Percentiles rank a stretch among this genome's conserved stretches.
Conservation (phyloP, 129 eudicot species). For the Saussurea involucrata region DNA sequence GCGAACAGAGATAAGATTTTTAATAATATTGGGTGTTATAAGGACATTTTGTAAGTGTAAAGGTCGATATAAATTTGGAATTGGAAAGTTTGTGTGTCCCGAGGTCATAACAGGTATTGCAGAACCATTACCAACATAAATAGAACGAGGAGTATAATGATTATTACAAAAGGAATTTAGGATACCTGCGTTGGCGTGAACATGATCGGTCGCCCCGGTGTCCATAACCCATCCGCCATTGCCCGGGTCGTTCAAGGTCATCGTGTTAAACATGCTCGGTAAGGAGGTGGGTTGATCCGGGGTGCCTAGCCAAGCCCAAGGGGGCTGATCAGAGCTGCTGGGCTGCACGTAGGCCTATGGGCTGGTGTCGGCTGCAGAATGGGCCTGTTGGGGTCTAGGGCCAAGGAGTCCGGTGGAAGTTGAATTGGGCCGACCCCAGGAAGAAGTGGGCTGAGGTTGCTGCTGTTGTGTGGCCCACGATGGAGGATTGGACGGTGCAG, state of each 20-base stretch:
- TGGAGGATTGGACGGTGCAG: too few relatives aligned
- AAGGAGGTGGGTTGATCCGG: not conserved
- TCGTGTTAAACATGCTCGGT: not conserved
- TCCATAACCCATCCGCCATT: not conserved
- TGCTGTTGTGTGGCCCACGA: not conserved
- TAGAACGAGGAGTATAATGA: not conserved
- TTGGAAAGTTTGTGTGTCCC: not conserved
- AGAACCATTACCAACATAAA: not conserved
- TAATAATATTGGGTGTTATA: not conserved
- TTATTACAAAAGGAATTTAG: not conserved
- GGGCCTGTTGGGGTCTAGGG: not conserved
- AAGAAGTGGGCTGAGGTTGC: not conserved
- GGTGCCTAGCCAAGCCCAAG: not conserved
- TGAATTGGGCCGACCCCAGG: not conserved
- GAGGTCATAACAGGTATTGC: not conserved
- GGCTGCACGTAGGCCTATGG: not conserved
- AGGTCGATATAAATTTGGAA: not conserved
- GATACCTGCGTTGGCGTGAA: not conserved
- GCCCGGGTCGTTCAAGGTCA: not conserved
- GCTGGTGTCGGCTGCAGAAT: not conserved
- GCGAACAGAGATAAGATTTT: not conserved
- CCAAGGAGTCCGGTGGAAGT: not conserved
- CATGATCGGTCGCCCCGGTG: not conserved
- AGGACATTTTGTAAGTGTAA: not conserved
- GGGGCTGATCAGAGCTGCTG: not conserved